Conservation (phyloP, 1,284 basidiomycete species). For the Irpex rosettiformis region DNA sequence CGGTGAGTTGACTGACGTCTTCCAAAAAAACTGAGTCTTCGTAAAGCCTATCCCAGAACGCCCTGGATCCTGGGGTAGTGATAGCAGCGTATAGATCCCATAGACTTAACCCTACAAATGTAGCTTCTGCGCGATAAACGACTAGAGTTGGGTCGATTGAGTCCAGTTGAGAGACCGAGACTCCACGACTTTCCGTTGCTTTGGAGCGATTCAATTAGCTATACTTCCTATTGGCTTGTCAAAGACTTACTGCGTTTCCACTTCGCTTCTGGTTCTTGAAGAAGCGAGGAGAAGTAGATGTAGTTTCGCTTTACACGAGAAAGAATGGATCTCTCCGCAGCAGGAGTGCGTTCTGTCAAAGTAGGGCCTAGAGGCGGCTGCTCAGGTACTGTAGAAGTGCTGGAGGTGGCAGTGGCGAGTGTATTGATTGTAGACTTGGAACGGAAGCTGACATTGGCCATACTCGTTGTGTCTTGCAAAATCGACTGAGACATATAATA, state of each 20-base stretch:
- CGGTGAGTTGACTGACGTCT: constrained; percentile 89
- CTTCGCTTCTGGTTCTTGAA: constrained; percentile 98
- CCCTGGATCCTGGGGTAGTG: constrained; percentile 76
- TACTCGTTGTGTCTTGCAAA: constrained; percentile 68
- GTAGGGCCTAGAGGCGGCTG: constrained; percentile 32
- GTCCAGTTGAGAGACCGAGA: constrained; percentile 93
- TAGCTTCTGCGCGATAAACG: constrained; percentile 95
- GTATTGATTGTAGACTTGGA: constrained; percentile 48
- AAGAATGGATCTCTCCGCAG: constrained; percentile 75
- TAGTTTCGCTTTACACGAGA: constrained; percentile 90
- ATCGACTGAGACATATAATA: constrained; percentile 53
- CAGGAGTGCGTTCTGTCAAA: constrained; percentile 52
- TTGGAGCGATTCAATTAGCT: constrained; percentile 18
- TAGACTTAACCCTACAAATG: constrained; percentile 93
- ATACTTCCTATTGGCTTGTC: constrained; percentile 11
- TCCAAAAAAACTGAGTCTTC: constrained; percentile 86
- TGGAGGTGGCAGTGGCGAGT: constrained; percentile 21
- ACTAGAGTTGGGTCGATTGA: constrained; percentile 97
- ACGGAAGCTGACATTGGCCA: constrained; percentile 63
- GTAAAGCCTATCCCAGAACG: constrained; percentile 88
- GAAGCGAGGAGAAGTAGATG: constrained; percentile 95
- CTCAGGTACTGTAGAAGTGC: constrained; percentile 29
- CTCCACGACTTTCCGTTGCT: constrained; percentile 84
- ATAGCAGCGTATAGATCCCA: constrained; percentile 97
- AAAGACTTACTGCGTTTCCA: constrained; percentile 79